These are phyloP conservation scores for Candida chilensis DNA, from an alignment of 805 yeast species.

Conservation along the genomic window DNA sequence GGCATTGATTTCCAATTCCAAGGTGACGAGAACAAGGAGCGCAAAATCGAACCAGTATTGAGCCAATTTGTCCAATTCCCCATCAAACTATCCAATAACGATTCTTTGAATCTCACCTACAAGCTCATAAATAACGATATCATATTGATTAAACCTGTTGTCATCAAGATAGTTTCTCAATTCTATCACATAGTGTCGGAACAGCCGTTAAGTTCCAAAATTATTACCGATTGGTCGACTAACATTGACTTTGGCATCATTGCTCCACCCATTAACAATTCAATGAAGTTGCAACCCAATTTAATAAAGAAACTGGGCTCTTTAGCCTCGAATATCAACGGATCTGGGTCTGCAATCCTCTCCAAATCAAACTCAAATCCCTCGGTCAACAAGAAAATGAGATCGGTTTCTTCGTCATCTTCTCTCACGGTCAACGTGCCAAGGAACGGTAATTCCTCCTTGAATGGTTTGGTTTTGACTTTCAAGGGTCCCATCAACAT, in stretches of 20 bases:
- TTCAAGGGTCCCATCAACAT: conserved; percentile 57
- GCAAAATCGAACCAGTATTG: too few species aligned
- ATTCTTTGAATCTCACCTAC: conserved; percentile 19
- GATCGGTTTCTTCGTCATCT: conserved; percentile 1
- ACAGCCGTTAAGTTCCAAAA: conserved; percentile 3
- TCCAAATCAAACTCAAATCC: conserved; percentile 1
- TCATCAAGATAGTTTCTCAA: conserved; percentile 11
- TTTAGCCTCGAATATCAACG: conserved; percentile 9
- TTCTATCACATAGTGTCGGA: too few species aligned
- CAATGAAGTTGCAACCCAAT: conserved; percentile 16
- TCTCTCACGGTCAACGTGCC: conserved; percentile 4
- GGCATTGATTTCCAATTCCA: conserved; percentile 6
- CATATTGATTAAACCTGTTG: conserved; percentile 10
- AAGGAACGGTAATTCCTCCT: neutral
- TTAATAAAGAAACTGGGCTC: conserved; percentile 6
- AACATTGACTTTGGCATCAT: conserved; percentile 20
- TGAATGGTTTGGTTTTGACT: conserved; percentile 33
- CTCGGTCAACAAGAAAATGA: conserved; percentile 1
- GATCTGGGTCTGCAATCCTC: conserved; percentile 4
- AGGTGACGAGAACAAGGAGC: neutral
- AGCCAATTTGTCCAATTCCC: too few species aligned
- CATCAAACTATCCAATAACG: conserved; percentile 11
- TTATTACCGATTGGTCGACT: conserved; percentile 26
- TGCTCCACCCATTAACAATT: conserved; percentile 25
- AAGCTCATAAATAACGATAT: conserved; percentile 18